Base-by-base conservation (phyloP, 1,284 basidiomycete species). In the Schizophyllum amplum region DNA sequence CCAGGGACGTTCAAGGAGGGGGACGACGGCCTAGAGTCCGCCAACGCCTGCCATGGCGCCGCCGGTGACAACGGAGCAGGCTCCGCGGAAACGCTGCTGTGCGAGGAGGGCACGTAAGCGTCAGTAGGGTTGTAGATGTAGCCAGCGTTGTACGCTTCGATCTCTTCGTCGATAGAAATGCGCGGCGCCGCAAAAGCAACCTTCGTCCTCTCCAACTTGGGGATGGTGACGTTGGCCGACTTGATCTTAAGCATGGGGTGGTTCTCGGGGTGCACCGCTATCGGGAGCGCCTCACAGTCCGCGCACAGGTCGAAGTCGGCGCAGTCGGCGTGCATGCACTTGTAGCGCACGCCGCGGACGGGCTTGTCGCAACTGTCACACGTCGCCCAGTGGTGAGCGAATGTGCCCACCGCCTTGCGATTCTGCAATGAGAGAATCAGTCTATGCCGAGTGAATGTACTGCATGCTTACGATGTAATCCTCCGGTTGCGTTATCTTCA, bases 171-270 rank as follows among this genome's bases (percentile, higher is more conserved):
- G 27, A 33, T 13, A 13, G 27, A 6, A 13, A 13, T 13, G 6
- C 13, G 27, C 5, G 27, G 13, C 13, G 27, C 13, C 27, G 27
- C 27, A 13, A 6, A 5, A 6, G 27, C 13, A 13, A 13, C 27
- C 27, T 5, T 6, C 27, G 27, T 13, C 13, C 13, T 5, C 27
- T 33, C 27, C 27, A 33, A 33, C 27, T 13, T 33, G 27, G 87
- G 86, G 53, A 90, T 74, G 9, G 75, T 65, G 2, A 77, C 74
- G 20, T 77, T 75, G 0, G 73, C 61, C 1, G 73, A 73, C 67
- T 79, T 87, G 70, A 93, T 78, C 79, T 94, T 95, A 67, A 94
- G 71, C 72, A 94, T 69, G 0, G 90, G 84, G 67, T 95, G 93
- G 47, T 74, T 80, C 5, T 69, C 63, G 0, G 90, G 90, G 68